A percentile compares a stretch with the other conserved stretches of the same genome.
Conservation (phyloP, 257 asterid species). For the Primulina tabacum region DNA sequence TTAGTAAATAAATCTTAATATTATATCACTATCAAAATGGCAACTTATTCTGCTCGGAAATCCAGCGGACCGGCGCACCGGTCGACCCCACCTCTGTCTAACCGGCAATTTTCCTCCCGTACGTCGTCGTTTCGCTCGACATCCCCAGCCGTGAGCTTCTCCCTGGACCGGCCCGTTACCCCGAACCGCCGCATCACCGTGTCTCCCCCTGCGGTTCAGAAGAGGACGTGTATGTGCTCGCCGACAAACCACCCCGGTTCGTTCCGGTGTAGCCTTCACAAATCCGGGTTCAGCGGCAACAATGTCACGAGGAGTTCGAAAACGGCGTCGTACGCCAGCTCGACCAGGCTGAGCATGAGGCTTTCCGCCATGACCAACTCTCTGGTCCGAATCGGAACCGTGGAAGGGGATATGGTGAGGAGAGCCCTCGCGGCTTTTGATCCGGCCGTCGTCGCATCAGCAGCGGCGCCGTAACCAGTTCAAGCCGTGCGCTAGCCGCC, state of each 20-base stretch:
- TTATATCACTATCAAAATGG: conserved; percentile 23
- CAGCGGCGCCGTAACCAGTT: conserved; percentile 56
- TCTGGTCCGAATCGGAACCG: conserved; percentile 44
- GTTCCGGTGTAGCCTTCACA: conserved; percentile 55
- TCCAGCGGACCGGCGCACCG: conserved; percentile 44
- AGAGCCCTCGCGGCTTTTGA: conserved; percentile 52
- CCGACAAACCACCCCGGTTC: conserved; percentile 71
- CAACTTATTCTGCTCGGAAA: conserved; percentile 30
- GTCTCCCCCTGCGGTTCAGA: conserved; percentile 29
- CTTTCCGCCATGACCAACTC: conserved; percentile 57
- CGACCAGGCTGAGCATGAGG: conserved; percentile 38
- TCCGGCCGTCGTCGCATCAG: conserved; percentile 53
- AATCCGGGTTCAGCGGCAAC: conserved; percentile 8
- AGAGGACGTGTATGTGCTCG: conserved; percentile 54
- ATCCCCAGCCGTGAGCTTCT: conserved; percentile 25
- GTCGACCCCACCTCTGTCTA: conserved; percentile 34
- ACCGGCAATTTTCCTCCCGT: conserved; percentile 20
- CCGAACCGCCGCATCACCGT: conserved; percentile 26
- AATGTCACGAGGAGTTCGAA: not conserved
- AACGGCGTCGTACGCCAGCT: conserved; percentile 34
- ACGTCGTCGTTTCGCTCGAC: conserved; percentile 7
- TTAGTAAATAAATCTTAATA: not conserved
- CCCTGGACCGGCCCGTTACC: conserved; percentile 29
- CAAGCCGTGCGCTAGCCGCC: conserved; percentile 45
- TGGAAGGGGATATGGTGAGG: conserved; percentile 50